Evolutionary conservation across 768 basidiomycete species (phyloP), one percentile per base, ranked within the genome.

Genomic region (Gymnopilus junonius): DNA sequence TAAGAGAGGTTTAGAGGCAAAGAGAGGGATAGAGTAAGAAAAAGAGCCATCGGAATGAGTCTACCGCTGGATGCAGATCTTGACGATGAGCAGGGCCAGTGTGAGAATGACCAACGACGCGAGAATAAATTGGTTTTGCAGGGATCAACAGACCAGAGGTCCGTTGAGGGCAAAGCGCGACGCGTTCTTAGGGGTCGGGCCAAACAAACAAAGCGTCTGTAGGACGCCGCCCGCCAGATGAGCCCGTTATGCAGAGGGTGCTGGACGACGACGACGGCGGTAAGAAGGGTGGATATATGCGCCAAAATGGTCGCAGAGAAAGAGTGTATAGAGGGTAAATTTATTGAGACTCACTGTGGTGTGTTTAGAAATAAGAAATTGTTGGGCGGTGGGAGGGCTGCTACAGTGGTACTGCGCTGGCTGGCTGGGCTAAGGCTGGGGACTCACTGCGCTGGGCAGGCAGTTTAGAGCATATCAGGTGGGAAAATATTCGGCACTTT

Each of bases 151-250:
- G 59, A 42, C 51, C 59, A 62, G 65, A 68, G 67, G 64, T 46
- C 35, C 62, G 46, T 61, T 51, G 66, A 46, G 37, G 59, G 57
- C 53, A 58, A 68, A 43, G 70, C 71, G 71, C 71, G 71, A 70
- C 71, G 70, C 69, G 72, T 62, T 61, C 66, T 61, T 71, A 69
- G 72, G 69, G 72, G 69, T 63, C 65, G 70, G 64, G 70, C 72
- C 70, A 73, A 73, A 73, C 72, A 73, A 73, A 73, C 70, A 73
- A 73, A 71, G 71, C 71, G 64, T 64, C 61, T 35, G 66, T 62
- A 66, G 65, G 65, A 53, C 62, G 65, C 64, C 55, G 53, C 57
- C 27, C 55, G 64, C 43, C 56, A 50, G 32, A 32, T 32, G 42
- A 31, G 45, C 53, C 59, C 45, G 62, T 17, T 64, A 29, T 55